Conservation (phyloP, 805 yeast species). For the Candida ficus region DNA sequence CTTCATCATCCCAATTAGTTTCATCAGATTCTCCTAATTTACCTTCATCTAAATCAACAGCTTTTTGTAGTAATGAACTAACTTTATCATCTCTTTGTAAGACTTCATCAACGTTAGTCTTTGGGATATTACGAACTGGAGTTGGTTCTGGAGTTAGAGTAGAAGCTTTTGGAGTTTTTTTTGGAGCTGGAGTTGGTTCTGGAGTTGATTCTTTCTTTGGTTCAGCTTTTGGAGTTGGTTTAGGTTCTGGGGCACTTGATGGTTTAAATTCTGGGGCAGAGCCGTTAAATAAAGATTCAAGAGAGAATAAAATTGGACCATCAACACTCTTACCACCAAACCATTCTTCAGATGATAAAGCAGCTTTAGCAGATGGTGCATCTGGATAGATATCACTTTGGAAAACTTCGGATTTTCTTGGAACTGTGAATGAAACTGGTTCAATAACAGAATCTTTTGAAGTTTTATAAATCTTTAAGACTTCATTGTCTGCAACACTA, state of each 20-base stretch:
- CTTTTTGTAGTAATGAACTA: constrained; percentile 42
- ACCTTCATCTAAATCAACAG: constrained; percentile 36
- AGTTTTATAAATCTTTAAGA: constrained; percentile 79
- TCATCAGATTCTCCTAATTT: constrained; percentile 19
- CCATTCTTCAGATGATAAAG: constrained; percentile 77
- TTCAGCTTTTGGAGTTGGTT: constrained; percentile 27
- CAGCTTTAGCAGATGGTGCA: constrained; percentile 76
- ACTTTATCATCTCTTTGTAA: constrained; percentile 42
- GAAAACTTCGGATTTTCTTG: constrained; percentile 89
- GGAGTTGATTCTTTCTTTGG: constrained; percentile 10
- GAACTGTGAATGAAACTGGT: constrained; percentile 89
- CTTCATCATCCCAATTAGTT: constrained; percentile 34
- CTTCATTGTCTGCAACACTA: constrained; percentile 77
- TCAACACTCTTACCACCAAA: constrained; percentile 69
- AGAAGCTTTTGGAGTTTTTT: constrained; percentile 19
- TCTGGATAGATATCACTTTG: constrained; percentile 92
- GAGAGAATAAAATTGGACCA: constrained; percentile 74
- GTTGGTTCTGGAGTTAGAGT: constrained; percentile 10
- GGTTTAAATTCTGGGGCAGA: constrained; percentile 43
- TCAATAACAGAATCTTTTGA: constrained; percentile 80
- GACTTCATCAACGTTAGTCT: constrained; percentile 43
- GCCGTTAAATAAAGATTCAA: constrained; percentile 81
- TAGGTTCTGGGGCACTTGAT: constrained; percentile 17
- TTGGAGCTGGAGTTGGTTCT: constrained; percentile 17
- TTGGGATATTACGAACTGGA: constrained; percentile 27